phyloP scores from a whole-genome alignment of 2,329 filamentous ascomycete genomes.

The Tolypocladium tropicale region DNA sequence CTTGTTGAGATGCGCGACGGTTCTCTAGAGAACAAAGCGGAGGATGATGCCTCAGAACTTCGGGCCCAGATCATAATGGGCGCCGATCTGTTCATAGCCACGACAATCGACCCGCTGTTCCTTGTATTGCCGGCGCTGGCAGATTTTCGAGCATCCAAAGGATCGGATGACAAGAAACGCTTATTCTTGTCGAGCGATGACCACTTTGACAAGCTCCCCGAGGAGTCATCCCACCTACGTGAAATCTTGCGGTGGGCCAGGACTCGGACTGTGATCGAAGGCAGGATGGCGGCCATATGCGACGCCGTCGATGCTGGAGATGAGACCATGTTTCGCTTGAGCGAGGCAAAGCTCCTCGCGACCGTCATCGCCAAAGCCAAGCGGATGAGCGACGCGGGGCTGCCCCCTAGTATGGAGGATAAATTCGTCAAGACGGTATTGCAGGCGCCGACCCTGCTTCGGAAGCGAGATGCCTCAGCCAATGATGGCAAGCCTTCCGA shows the following conservation, averaged over 20 bases:
- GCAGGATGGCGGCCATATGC: constrained; percentile 60
- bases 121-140: constrained; percentile 65
- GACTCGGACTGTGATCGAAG: constrained; percentile 44
- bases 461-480: constrained; percentile 44
- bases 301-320: constrained; percentile 76
- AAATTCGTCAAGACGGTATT: constrained; percentile 68
- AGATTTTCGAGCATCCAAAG: constrained; percentile 27
- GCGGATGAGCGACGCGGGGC: constrained; percentile 49
- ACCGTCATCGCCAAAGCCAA: constrained; percentile 63
- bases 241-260: constrained; percentile 41
- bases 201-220: constrained; percentile 53
- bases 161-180: constrained; percentile 40
- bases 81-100: constrained; percentile 74
- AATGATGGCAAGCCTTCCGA: constrained; percentile 6
- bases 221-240: constrained; percentile 45
- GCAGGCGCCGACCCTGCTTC: constrained; percentile 62
- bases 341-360: constrained; percentile 55
- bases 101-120: constrained; percentile 76
- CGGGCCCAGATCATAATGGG: constrained; percentile 41
- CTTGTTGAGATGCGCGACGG: constrained; percentile 33
- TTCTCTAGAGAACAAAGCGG: constrained; percentile 8
- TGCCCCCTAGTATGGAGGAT: constrained; percentile 78
- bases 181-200: constrained; percentile 63
- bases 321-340: constrained; percentile 78
- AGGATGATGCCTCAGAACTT: constrained; percentile 7